Percentiles rank a stretch among this genome's conserved stretches.
Evolutionary conservation across 495 filamentous ascomycete species (phyloP).

Genomic region (Talaromyces stipitatus): DNA sequence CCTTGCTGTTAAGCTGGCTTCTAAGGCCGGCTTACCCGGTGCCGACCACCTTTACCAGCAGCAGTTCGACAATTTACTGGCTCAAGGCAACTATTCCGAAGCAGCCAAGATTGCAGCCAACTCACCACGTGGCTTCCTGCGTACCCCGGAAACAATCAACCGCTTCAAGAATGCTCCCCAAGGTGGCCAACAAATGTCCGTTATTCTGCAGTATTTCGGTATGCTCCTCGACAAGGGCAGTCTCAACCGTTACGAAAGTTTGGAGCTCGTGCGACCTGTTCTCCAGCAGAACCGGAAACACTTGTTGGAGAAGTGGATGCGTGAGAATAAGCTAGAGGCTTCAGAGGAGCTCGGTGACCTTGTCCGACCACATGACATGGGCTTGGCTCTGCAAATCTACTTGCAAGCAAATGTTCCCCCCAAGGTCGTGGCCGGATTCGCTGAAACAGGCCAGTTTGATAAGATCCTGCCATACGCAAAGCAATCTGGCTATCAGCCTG

Average conservation of each 20-base stretch:
- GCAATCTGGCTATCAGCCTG: constrained; percentile 75
- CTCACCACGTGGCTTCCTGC: constrained; percentile 90
- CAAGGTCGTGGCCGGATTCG: constrained; percentile 90
- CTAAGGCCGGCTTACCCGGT: constrained; percentile 84
- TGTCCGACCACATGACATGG: constrained; percentile 79
- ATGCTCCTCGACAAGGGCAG: constrained; percentile 92
- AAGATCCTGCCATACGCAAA: constrained; percentile 88
- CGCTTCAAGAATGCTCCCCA: constrained; percentile 79
- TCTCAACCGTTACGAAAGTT: constrained; percentile 85
- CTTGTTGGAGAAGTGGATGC: constrained; percentile 94
- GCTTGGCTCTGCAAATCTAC: constrained; percentile 79
- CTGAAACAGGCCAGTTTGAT: constrained; percentile 93
- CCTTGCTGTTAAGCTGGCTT: constrained; percentile 91
- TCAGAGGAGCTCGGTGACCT: constrained; percentile 96
- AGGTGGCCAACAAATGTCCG: constrained; percentile 69
- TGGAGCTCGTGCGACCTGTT: constrained; percentile 89
- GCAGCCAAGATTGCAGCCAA: constrained; percentile 94
- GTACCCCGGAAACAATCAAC: constrained; percentile 89
- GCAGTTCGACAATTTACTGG: constrained; percentile 82
- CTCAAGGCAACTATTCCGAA: constrained; percentile 67
- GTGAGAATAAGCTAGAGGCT: constrained; percentile 88
- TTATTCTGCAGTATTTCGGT: constrained; percentile 96
- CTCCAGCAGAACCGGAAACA: constrained; percentile 91
- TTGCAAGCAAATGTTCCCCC: constrained; percentile 76
- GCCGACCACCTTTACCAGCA: constrained; percentile 91